Evolutionary conservation across 225 moss, liverwort and hornwort species (phyloP).

Genomic region (Ulota crispa): DNA sequence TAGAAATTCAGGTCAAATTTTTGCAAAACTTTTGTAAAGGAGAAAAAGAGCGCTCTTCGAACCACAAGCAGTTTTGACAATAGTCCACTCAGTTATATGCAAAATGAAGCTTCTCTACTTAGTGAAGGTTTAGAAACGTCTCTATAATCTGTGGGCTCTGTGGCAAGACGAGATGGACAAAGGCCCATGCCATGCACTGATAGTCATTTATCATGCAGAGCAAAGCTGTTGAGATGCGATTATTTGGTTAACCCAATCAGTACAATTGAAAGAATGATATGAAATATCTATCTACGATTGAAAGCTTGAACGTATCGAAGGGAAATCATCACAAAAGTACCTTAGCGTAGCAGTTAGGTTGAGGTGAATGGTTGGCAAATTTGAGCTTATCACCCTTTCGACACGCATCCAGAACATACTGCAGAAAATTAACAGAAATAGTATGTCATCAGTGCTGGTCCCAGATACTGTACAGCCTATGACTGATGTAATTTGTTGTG

Average conservation of each 20-base stretch:
- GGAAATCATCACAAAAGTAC: conserved; percentile 31
- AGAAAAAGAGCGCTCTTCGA: background rate
- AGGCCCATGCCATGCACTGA: background rate
- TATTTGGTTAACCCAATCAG: background rate
- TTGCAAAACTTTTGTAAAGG: background rate
- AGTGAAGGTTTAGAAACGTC: background rate
- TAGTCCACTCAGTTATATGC: background rate
- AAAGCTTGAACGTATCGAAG: background rate
- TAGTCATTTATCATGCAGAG: background rate
- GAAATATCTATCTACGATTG: background rate
- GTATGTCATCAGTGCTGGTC: conserved; percentile 6
- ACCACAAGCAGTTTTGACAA: background rate
- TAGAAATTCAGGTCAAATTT: background rate
- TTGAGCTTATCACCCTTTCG: conserved; percentile 94
- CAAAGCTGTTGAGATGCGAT: background rate
- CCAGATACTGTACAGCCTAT: background rate
- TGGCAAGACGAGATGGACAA: background rate
- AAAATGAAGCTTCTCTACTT: background rate
- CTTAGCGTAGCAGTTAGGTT: conserved; percentile 93
- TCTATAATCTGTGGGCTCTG: background rate
- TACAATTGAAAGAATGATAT: background rate
- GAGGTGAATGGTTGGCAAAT: conserved; percentile 92
- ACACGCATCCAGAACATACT: conserved; percentile 92
- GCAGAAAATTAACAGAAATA: conserved; percentile 29
- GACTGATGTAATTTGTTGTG: background rate